These are phyloP conservation scores for Ganoderma lingzhi DNA, from an alignment of 1,284 basidiomycete genomes.

Conservation along the genomic window DNA sequence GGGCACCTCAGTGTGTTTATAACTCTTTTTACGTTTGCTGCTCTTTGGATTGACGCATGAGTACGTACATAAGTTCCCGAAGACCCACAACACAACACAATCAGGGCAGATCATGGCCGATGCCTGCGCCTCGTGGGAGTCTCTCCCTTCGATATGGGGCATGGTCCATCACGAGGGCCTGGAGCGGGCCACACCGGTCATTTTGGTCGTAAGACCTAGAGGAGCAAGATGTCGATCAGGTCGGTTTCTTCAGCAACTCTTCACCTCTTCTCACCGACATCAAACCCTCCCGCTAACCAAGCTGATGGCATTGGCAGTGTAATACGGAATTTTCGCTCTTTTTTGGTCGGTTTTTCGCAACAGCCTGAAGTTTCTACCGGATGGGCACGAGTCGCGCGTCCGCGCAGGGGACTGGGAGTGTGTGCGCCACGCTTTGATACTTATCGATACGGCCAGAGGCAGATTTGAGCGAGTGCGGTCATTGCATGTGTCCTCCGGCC, in stretches of 20 bases:
- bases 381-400: background rate
- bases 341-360: background rate
- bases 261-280: background rate
- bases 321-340: background rate
- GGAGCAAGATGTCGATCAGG: constrained; percentile 23
- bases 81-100: constrained; percentile 10
- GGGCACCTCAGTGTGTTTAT: background rate
- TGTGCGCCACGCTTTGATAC: background rate
- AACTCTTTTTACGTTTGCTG: constrained; percentile 7
- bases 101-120: constrained; percentile 3
- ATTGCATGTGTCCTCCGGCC: background rate
- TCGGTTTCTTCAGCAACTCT: background rate
- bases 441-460: background rate
- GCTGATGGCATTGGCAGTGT: background rate
- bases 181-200: background rate
- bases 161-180: constrained; percentile 7
- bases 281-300: background rate
- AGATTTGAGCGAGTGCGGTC: background rate
- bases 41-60: constrained; percentile 11
- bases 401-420: background rate
- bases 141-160: constrained; percentile 1
- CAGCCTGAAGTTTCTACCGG: background rate
- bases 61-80: constrained; percentile 3
- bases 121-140: constrained; percentile 14
- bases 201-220: background rate